phyloP scores from a whole-genome alignment of 106 monocot species.

The Apostasia shenzhenica region DNA sequence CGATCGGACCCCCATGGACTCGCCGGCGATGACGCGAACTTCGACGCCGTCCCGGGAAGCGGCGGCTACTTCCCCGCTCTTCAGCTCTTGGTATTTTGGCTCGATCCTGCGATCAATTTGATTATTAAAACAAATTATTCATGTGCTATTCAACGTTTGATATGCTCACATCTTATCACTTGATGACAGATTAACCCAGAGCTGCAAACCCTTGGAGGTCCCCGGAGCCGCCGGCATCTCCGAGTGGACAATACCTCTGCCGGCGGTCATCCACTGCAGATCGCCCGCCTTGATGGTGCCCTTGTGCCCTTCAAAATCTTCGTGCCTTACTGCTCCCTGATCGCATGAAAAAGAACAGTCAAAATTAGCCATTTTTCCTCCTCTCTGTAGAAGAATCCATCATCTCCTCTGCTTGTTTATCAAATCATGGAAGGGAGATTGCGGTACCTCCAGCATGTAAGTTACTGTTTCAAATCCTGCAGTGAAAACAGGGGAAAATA shows the following conservation, averaged over 20 bases:
- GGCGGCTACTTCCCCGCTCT: slow-evolving; percentile 46
- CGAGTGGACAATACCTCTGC: slow-evolving; percentile 72
- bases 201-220: slow-evolving; percentile 65
- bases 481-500: slow-evolving; percentile 10
- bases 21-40: slow-evolving; percentile 74
- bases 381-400: no score
- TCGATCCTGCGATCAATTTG: slow-evolving; percentile 42
- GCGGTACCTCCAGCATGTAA: slow-evolving; percentile 73
- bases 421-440: not conserved
- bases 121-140: not conserved
- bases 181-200: slow-evolving; percentile 88
- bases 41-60: slow-evolving; percentile 31
- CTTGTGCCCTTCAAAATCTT: slow-evolving; percentile 74
- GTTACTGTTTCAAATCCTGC: slow-evolving; percentile 88
- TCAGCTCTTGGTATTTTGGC: slow-evolving; percentile 68
- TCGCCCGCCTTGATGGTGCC: slow-evolving; percentile 73
- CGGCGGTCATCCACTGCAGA: slow-evolving; percentile 91
- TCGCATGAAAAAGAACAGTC: not conserved
- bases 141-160: not conserved
- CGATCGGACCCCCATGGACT: slow-evolving; percentile 51
- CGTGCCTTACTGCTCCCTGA: slow-evolving; percentile 71
- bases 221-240: slow-evolving; percentile 65
- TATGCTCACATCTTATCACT: slow-evolving; percentile 62
- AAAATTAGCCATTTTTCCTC: not conserved
- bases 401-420: no score